Conservation (phyloP, 345 rosid genomes). For the Trapa incisa region DNA sequence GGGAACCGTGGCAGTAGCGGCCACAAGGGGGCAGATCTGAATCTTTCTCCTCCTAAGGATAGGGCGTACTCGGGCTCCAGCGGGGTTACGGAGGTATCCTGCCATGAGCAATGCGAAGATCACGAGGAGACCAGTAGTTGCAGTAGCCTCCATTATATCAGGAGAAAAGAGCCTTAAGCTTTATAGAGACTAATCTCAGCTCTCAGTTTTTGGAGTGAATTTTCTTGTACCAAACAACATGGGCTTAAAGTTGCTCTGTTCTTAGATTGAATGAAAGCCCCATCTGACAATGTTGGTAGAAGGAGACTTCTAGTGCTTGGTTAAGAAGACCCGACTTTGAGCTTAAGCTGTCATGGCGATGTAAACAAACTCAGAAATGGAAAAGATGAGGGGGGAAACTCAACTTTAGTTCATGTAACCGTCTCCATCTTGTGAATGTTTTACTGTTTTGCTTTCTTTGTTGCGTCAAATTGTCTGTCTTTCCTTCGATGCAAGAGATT, state of each 20-base stretch:
- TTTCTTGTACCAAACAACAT: background rate
- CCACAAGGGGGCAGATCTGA: background rate
- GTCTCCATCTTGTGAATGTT: background rate
- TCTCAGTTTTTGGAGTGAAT: background rate
- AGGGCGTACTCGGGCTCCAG: conserved; percentile 14
- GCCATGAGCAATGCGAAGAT: conserved; percentile 7
- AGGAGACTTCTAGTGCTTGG: background rate
- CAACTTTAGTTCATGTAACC: background rate
- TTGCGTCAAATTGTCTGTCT: background rate
- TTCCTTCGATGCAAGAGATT: background rate
- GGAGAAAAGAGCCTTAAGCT: conserved; percentile 40
- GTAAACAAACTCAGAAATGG: background rate
- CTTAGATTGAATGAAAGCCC: background rate
- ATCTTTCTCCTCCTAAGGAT: background rate
- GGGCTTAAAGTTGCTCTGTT: background rate
- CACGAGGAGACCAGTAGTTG: conserved; percentile 22
- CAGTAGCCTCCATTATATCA: conserved; percentile 21
- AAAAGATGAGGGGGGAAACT: background rate
- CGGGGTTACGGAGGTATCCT: conserved; percentile 13
- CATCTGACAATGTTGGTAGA: background rate
- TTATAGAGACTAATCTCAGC: no score
- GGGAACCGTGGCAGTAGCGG: background rate
- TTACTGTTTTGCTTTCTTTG: background rate
- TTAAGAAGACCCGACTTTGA: background rate
- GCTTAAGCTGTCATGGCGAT: background rate